Evolutionary conservation across 148 eudicot genomes (phyloP), one percentile per base, ranked within the genome.

Genomic region (Agrostemma githago): DNA sequence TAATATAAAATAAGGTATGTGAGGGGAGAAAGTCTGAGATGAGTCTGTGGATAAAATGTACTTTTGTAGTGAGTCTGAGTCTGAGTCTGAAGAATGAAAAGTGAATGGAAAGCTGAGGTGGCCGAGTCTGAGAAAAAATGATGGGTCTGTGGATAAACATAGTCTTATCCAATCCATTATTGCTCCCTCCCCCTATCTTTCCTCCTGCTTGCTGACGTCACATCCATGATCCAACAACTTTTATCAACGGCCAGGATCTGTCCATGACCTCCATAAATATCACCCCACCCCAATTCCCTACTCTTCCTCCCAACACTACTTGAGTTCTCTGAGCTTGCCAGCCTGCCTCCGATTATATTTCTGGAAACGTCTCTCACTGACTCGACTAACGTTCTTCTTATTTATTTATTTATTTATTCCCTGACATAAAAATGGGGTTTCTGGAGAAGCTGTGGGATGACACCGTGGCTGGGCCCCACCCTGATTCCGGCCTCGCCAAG

Each of bases 381-480:
- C 46, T 43, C 8, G 8, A 43, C 20, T 60, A 12, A 57, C 61
- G 19, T 14, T 58, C 4, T 16, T 58, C 21, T 3, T 26, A 26
- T 26, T 26, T 26, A 26, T 26, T 3, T 26, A 26, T 26, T 26
- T 26, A 26, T 26, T 26, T 26, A 26, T 26, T 26, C 34, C 34
- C 34, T 39, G n/a, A 5, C 5, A 1, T 44, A 44, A 20, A 17
- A 8, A 85, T 92, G 97, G 83, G 90, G 5, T 79, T 93, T 6
- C 72, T 90, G 20, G 96, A 90, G 71, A 89, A 90, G 82, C 86
- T 93, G 5, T 89, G 92, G 97, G 97, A 93, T 73, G 95, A 91
- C 70, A 89, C 98, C 59, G 79, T 88, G 34, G 97, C 94, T 69
- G 94, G 92, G 14, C 98, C 96, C 48, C 85, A 76, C 60, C 98